Base-by-base conservation (phyloP, 2,329 filamentous ascomycete species). In the Nemania diffusa region DNA sequence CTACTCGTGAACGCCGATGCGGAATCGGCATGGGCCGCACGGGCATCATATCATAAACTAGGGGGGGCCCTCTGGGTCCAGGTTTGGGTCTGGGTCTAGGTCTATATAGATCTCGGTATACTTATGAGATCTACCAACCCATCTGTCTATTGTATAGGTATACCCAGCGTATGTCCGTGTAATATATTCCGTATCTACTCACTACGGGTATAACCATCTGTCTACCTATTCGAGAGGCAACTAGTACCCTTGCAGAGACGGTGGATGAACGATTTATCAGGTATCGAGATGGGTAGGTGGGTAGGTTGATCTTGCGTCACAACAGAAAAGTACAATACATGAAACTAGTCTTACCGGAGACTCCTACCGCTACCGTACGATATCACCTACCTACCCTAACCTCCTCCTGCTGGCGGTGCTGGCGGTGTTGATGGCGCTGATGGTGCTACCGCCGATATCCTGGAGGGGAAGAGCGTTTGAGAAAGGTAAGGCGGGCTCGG, bases 271-370 rank as follows among this genome's bases (percentile, higher is more conserved):
- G 34, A 40, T 7, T 40, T 40, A 15, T 40, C 34, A 40, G 34
- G 5, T 40, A 15, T 5, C 11, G 11, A 5, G 34, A 13, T 3
- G 11, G 15, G 34, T 40, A 40, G 11, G 42, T 46, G 15, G 42
- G 53, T 52, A 22, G 34, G 40, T 27, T 50, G 40, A 53, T 62
- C 51, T 50, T 50, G 27, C 59, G 40, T 56, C 27, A n/a, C 29
- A 56, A 24, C 51, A 32, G 53, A 58, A 65, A 68, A 68, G 62
- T 62, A 65, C 65, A 68, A 52, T 57, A 68, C 62, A 68, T 57
- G 44, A 40, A 32, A 50, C 65, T 65, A 65, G 51, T 55, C 34
- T 51, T 1, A 26, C 50, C 34, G 27, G 40, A 50, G 59, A 55
- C 46, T 37, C 22, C 53, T 5, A 51, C 37, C 44, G 15, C 53